Conservation (phyloP, 768 basidiomycete species). For the Tricholoma hemisulphureum region DNA sequence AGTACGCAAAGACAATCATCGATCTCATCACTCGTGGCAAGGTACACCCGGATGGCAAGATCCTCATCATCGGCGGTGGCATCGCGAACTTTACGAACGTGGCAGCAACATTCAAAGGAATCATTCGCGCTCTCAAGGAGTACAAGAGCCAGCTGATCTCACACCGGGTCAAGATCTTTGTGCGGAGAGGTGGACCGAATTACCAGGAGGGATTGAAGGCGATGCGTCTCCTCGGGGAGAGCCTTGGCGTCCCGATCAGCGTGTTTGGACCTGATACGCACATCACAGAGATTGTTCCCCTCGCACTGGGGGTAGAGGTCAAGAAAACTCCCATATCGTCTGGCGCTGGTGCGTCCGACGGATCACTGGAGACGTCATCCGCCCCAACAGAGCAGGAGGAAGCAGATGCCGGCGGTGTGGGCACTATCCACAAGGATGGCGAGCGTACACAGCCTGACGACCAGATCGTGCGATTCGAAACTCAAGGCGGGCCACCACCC, state of each 20-base stretch:
- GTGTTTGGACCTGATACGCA: slow-evolving; percentile 98
- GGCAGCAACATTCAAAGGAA: slow-evolving; percentile 99
- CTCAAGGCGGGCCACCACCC: slow-evolving; percentile 32
- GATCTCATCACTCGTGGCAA: slow-evolving; percentile 93
- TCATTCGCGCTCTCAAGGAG: slow-evolving; percentile 95
- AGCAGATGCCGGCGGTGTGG: slow-evolving; percentile 48
- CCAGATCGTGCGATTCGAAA: slow-evolving; percentile 87
- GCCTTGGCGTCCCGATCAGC: slow-evolving; percentile 93
- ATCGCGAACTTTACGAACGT: slow-evolving; percentile 99
- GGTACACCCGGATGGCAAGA: slow-evolving; percentile 85
- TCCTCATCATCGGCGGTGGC: slow-evolving; percentile 99
- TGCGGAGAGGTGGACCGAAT: slow-evolving; percentile 98
- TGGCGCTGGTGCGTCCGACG: slow-evolving; percentile 30
- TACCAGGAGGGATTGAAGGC: slow-evolving; percentile 98
- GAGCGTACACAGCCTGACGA: slow-evolving; percentile 83
- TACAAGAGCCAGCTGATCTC: slow-evolving; percentile 82
- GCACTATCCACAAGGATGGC: slow-evolving; percentile 73
- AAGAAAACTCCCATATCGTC: slow-evolving; percentile 33
- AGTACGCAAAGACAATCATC: slow-evolving; percentile 98
- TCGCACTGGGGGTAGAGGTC: slow-evolving; percentile 86
- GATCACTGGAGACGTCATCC: slow-evolving; percentile 39
- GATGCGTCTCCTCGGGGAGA: slow-evolving; percentile 96
- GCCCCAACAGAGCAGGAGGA: slow-evolving; percentile 36
- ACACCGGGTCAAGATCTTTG: slow-evolving; percentile 91
- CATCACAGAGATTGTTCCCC: slow-evolving; percentile 97